Evolutionary conservation across 768 basidiomycete species (phyloP).

Genomic region (Serendipita sp.): DNA sequence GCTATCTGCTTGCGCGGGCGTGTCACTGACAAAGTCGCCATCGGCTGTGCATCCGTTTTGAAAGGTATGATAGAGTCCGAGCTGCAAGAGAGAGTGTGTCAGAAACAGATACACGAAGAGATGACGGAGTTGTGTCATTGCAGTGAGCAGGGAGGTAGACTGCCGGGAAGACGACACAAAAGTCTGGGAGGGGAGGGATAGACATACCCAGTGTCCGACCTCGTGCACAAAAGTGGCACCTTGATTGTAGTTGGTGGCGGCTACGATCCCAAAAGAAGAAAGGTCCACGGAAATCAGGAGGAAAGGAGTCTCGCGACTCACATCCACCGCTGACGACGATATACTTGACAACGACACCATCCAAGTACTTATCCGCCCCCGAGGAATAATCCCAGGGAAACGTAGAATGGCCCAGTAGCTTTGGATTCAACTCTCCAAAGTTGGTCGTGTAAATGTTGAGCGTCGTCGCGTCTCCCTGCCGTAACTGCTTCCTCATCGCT

Average conservation of each 20-base stretch:
- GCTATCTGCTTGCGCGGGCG: background rate
- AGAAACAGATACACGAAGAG: too few species aligned
- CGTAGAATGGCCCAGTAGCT: background rate
- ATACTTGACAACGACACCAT: background rate
- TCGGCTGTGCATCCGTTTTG: too few species aligned
- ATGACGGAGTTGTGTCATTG: too few species aligned
- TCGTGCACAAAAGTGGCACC: constrained; percentile 11
- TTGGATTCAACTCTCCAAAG: background rate
- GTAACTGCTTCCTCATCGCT: background rate
- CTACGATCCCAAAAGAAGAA: too few species aligned
- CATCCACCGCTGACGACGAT: background rate
- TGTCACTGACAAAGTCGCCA: background rate
- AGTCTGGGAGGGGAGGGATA: too few species aligned
- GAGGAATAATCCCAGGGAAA: background rate
- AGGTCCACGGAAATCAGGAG: background rate
- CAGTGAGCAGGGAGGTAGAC: too few species aligned
- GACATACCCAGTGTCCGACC: constrained; percentile 16
- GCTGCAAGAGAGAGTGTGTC: too few species aligned
- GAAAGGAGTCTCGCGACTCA: too few species aligned
- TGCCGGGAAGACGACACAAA: too few species aligned
- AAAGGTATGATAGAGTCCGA: too few species aligned
- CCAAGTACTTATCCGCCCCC: background rate
- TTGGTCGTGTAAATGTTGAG: background rate
- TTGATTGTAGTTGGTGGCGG: background rate
- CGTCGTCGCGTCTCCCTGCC: background rate